These are phyloP conservation scores for Parietaria judaica DNA, from an alignment of 306 rosid genomes.

Conservation along the genomic window DNA sequence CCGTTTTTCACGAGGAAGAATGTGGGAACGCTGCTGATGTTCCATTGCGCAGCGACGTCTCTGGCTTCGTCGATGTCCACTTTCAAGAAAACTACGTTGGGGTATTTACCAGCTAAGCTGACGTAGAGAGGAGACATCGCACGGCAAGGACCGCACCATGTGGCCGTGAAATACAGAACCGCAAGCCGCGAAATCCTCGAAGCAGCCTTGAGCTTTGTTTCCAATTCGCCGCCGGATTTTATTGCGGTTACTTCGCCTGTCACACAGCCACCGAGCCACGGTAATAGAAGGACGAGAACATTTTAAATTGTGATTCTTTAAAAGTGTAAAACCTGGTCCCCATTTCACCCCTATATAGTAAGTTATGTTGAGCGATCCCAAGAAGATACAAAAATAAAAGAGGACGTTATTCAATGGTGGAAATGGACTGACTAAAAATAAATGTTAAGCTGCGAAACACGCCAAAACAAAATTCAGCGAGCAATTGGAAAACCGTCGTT, in stretches of 20 bases:
- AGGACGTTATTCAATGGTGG: too few relatives aligned
- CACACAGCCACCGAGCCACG: slow-evolving; percentile 13
- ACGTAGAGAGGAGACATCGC: slow-evolving; percentile 55
- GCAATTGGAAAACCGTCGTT: too few relatives aligned
- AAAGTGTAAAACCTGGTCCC: too few relatives aligned
- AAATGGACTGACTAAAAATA: too few relatives aligned
- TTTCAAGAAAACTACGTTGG: slow-evolving; percentile 54
- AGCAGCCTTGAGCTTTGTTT: slow-evolving; percentile 57
- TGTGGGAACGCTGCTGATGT: slow-evolving; percentile 64
- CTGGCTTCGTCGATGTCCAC: slow-evolving; percentile 69
- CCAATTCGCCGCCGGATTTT: slow-evolving; percentile 48
- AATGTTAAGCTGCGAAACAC: too few relatives aligned
- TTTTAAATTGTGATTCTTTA: not conserved
- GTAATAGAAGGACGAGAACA: not conserved
- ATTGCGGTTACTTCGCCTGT: slow-evolving; percentile 65
- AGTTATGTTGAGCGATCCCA: too few relatives aligned
- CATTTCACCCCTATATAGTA: too few relatives aligned
- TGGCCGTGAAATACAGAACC: slow-evolving; percentile 76
- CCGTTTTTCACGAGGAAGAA: slow-evolving; percentile 43
- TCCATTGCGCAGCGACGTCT: slow-evolving; percentile 65
- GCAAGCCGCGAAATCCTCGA: slow-evolving; percentile 56
- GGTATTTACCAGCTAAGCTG: slow-evolving; percentile 66
- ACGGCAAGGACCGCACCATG: slow-evolving; percentile 94
- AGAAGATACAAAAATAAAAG: too few relatives aligned
- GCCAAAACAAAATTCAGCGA: too few relatives aligned